Percentiles rank a stretch among this genome's conserved stretches.
These are phyloP conservation scores for Kodamaea laetipori DNA, from an alignment of 805 yeast genomes.

Conservation along the genomic window DNA sequence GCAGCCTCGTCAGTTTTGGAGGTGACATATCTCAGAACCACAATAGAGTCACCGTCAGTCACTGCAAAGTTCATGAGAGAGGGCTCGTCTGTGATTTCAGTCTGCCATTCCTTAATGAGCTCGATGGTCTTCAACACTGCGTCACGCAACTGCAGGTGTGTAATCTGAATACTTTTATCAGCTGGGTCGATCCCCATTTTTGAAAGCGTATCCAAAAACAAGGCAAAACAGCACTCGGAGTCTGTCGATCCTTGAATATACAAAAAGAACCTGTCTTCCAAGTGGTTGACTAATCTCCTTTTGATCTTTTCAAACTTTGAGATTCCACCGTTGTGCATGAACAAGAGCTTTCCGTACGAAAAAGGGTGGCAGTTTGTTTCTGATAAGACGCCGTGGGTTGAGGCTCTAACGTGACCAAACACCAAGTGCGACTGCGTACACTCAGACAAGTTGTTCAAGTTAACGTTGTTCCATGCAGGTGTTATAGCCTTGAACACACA, in stretches of 20 bases:
- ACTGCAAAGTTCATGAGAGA: conserved; percentile 90
- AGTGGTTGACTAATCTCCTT: conserved; percentile 65
- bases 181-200: conserved; percentile 76
- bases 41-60: conserved; percentile 86
- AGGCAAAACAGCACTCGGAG: conserved; percentile 92
- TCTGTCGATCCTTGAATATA: conserved; percentile 92
- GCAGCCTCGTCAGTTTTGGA: conserved; percentile 95
- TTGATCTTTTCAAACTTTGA: conserved; percentile 74
- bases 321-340: conserved; percentile 97
- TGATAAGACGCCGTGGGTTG: conserved; percentile 89
- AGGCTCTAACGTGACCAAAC: conserved; percentile 95
- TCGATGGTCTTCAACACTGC: conserved; percentile 77
- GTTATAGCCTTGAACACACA: conserved; percentile 94
- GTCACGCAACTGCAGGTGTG: conserved; percentile 58
- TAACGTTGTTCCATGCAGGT: conserved; percentile 97
- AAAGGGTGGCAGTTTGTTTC: conserved; percentile 99
- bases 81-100: conserved; percentile 61
- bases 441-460: conserved; percentile 79
- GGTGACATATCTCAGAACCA: conserved; percentile 85
- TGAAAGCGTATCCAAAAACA: conserved; percentile 74
- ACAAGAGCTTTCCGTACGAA: conserved; percentile 81
- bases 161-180: conserved; percentile 35
- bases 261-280: conserved; percentile 78
- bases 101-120: conserved; percentile 77
- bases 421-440: conserved; percentile 83